Conservation (phyloP, 2,329 filamentous ascomycete genomes). For the Coniochaeta sp. region DNA sequence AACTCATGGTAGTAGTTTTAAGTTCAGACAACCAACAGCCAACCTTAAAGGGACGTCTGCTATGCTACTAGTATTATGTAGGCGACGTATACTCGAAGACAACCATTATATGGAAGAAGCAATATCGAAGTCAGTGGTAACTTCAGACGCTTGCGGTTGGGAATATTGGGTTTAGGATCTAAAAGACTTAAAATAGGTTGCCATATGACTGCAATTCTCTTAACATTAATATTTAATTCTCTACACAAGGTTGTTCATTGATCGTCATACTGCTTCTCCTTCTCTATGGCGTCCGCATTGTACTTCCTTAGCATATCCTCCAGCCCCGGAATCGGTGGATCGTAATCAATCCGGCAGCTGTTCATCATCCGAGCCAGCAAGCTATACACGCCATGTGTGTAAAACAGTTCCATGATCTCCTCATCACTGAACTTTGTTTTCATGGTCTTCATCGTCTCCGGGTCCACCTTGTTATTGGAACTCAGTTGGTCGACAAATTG, state of each 20-base stretch:
- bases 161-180: too few species aligned
- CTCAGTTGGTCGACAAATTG: conserved; percentile 9
- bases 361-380: conserved; percentile 14
- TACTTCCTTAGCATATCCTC: conserved; percentile 6
- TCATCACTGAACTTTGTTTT: conserved; percentile 9
- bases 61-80: background rate
- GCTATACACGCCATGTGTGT: conserved; percentile 11
- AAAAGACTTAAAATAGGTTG: background rate
- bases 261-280: background rate
- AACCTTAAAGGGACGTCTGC: background rate
- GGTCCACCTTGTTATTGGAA: conserved; percentile 7
- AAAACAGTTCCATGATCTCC: conserved; percentile 13
- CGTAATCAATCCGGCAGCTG: conserved; percentile 9
- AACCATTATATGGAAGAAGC: too few species aligned
- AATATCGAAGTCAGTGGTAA: too few species aligned
- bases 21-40: background rate
- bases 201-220: too few species aligned
- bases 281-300: background rate
- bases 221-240: background rate
- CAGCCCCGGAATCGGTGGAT: conserved; percentile 7
- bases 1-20: background rate
- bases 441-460: conserved; percentile 7
- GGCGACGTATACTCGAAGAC: background rate
- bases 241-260: too few species aligned
- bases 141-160: too few species aligned